Evolutionary conservation across 1,284 basidiomycete genomes (phyloP), one percentile per base, ranked within the genome.

Genomic region (Ceratobasidium sp.): DNA sequence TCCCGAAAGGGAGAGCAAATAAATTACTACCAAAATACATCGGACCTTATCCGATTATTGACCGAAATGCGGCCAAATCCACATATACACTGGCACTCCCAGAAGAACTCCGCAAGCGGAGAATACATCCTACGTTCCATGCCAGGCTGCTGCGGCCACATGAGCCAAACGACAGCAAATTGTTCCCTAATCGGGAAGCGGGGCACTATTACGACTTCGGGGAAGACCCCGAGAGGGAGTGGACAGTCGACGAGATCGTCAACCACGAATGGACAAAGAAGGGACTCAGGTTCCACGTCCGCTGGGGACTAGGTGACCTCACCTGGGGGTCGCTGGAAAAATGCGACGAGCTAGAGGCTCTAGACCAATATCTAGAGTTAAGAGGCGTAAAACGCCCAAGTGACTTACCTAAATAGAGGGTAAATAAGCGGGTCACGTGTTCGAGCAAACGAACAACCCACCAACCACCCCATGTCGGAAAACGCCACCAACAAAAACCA

Each of bases 291-390:
- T 40, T 69, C 20, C 51, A n/a, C 9, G 26, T 69, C 9, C 20
- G 44, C 3, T 69, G 67, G 67, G 13, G 20, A 28, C 51, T 40
- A 12, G 67, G 67, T 51, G 67, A 69, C 33, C 23, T 26, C 5
- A 69, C 67, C 44, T 69, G 67, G 67, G 67, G 56, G 44, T 15
- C 51, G 2, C 49, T 55, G 10, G 44, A 20, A 10, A 26, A 40
- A 12, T 69, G 67, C 51, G 3, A 49, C 15, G 81, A 83, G 0
- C 78, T 84, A 0, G 70, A 77, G 33, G 83, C 83, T 0, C 72
- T 85, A 2, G 83, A 84, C 44, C n/a, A 72, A 12, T 85, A 85
- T 73, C 78, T 84, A 0, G 79, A 82, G 12, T 68, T 83, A 0
- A 64, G 72, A 15, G 81, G 81, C 5, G 75, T 82, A 20, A 20